phyloP scores from a whole-genome alignment of 2,329 filamentous ascomycete genomes.

The Nemania sp. region DNA sequence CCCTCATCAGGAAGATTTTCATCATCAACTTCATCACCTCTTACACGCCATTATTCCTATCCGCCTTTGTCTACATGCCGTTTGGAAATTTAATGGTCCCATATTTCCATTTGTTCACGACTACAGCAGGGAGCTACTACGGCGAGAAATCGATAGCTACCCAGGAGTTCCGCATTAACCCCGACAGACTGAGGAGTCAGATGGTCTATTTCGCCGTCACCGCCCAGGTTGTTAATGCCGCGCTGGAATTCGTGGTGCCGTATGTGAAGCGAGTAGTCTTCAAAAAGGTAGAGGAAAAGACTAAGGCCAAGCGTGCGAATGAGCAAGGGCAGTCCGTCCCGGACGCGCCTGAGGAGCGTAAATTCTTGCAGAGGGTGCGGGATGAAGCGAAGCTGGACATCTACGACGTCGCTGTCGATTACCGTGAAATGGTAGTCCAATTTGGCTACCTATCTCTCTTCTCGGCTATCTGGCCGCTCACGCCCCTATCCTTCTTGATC shows the following conservation, averaged over 20 bases:
- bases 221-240: conserved; percentile 86
- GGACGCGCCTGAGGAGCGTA: conserved; percentile 76
- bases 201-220: conserved; percentile 97
- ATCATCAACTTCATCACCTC: conserved; percentile 96
- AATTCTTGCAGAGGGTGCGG: conserved; percentile 80
- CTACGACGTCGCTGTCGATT: conserved; percentile 89
- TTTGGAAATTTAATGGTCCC: conserved; percentile 85
- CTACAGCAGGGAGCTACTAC: conserved; percentile 74
- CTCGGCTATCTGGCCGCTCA: conserved; percentile 93
- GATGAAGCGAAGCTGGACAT: conserved; percentile 78
- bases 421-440: conserved; percentile 91
- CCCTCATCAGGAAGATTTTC: conserved; percentile 90
- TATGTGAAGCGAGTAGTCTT: conserved; percentile 79
- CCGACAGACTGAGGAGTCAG: conserved; percentile 80
- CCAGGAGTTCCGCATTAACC: conserved; percentile 77
- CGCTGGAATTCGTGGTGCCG: conserved; percentile 81
- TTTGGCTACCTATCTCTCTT: conserved; percentile 85
- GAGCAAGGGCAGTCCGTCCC: conserved; percentile 56
- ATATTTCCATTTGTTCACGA: conserved; percentile 79
- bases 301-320: conserved; percentile 62
- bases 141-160: conserved; percentile 71
- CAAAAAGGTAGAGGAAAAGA: conserved; percentile 78
- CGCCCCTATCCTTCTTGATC: conserved; percentile 81
- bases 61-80: conserved; percentile 91
- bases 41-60: conserved; percentile 88